phyloP scores from a whole-genome alignment of 768 basidiomycete genomes.

The Antrodiella citrinella region DNA sequence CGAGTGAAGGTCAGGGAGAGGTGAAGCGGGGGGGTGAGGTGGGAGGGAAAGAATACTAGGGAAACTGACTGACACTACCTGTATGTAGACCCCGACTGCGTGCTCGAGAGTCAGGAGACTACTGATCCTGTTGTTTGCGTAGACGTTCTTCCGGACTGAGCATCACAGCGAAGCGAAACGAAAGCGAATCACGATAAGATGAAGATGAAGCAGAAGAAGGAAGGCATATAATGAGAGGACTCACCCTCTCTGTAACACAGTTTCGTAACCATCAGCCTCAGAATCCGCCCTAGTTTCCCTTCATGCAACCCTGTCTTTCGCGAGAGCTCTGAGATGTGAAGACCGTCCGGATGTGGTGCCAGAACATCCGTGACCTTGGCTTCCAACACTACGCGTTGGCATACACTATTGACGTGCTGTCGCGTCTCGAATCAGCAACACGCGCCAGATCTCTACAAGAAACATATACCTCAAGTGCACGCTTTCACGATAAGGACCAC shows the following conservation, averaged over 20 bases:
- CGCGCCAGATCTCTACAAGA: neutral
- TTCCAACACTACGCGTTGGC: slow-evolving; percentile 26
- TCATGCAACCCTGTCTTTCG: slow-evolving; percentile 24
- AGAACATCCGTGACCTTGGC: slow-evolving; percentile 33
- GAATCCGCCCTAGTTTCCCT: slow-evolving; percentile 30
- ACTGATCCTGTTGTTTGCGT: slow-evolving; percentile 26
- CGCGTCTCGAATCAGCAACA: neutral
- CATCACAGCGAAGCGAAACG: neutral
- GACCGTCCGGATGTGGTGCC: slow-evolving; percentile 26
- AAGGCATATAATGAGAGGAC: neutral
- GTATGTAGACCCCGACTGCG: neutral
- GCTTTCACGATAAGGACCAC: no score
- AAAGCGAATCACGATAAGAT: no score
- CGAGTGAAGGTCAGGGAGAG: neutral
- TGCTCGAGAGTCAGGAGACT: neutral
- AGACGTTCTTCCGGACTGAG: slow-evolving; percentile 23
- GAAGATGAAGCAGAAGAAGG: no score
- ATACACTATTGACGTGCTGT: slow-evolving; percentile 17
- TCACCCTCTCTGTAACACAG: slow-evolving; percentile 31
- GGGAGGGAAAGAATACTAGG: neutral
- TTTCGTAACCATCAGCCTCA: slow-evolving; percentile 33
- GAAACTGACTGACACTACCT: neutral
- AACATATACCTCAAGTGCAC: neutral
- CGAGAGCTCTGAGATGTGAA: slow-evolving; percentile 28
- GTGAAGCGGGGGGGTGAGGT: no score